A percentile compares a stretch with the other conserved stretches of the same genome.
phyloP scores from a whole-genome alignment of 2,329 filamentous ascomycete genomes.

The Colletotrichum lini region DNA sequence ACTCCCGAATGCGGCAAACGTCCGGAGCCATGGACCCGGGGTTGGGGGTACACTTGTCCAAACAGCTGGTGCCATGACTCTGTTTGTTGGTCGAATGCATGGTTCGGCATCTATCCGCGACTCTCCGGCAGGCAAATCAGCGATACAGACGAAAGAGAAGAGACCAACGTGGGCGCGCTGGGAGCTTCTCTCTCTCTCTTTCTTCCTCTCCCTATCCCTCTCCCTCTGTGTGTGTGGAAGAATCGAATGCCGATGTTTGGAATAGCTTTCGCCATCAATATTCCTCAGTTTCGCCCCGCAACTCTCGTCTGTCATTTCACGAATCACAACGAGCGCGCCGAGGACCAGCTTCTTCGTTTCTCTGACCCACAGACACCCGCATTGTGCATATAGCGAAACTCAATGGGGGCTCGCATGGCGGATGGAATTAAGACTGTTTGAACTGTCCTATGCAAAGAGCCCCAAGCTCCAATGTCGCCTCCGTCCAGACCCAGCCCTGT shows the following conservation, averaged over 20 bases:
- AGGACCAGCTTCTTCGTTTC: background rate
- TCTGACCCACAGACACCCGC: conserved; percentile 25
- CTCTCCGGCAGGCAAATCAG: background rate
- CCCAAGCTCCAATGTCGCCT: conserved; percentile 1
- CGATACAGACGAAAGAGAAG: background rate
- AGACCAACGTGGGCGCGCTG: background rate
- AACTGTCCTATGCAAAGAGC: conserved; percentile 19
- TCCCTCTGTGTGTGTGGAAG: background rate
- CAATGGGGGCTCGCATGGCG: background rate
- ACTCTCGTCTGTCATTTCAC: background rate
- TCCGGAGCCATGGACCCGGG: background rate
- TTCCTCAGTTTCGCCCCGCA: background rate
- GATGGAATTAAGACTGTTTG: conserved; percentile 20
- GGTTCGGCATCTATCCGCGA: conserved; percentile 27
- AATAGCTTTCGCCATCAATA: background rate
- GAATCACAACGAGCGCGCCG: background rate
- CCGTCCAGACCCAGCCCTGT: background rate
- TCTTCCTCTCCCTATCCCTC: too few species aligned
- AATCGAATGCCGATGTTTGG: background rate
- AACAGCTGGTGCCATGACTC: background rate
- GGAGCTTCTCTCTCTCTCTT: background rate
- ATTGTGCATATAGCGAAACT: conserved; percentile 21
- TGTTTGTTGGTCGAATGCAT: background rate
- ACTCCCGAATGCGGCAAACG: background rate
- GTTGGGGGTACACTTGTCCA: background rate